Conservation (phyloP, 2,329 filamentous ascomycete species). For the Stagonosporopsis rhizophila region DNA sequence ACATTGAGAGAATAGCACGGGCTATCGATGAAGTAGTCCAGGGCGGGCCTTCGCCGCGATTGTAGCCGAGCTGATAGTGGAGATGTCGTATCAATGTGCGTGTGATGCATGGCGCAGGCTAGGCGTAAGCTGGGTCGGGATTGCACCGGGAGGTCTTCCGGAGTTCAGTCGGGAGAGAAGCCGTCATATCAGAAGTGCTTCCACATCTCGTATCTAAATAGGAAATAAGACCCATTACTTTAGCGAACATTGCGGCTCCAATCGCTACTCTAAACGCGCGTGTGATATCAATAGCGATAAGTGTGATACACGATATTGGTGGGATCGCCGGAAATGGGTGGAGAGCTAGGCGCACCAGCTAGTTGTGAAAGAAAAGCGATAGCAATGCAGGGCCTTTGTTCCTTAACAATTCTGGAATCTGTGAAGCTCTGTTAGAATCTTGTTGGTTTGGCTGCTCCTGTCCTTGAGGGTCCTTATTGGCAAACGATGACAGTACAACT, state of each 20-base stretch:
- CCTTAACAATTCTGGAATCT: neutral
- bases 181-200: slow-evolving; percentile 3
- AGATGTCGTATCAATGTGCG: neutral
- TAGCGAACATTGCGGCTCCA: neutral
- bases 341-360: neutral
- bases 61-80: slow-evolving; percentile 1
- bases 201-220: slow-evolving; percentile 3
- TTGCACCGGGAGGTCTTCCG: too few species aligned
- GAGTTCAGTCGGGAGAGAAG: neutral
- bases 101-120: slow-evolving; percentile 6
- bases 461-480: neutral
- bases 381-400: neutral
- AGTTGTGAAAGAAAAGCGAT: neutral
- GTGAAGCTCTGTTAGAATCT: neutral
- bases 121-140: slow-evolving; percentile 6
- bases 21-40: slow-evolving; percentile 28
- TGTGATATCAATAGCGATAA: neutral
- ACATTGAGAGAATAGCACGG: slow-evolving; percentile 26
- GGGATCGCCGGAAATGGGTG: neutral
- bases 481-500: neutral
- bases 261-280: neutral
- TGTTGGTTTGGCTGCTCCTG: neutral
- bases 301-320: neutral
- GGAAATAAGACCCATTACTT: slow-evolving; percentile 7
- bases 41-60: neutral